Evolutionary conservation across 306 rosid genomes (phyloP).

Genomic region (Elaeagnus macrophylla): DNA sequence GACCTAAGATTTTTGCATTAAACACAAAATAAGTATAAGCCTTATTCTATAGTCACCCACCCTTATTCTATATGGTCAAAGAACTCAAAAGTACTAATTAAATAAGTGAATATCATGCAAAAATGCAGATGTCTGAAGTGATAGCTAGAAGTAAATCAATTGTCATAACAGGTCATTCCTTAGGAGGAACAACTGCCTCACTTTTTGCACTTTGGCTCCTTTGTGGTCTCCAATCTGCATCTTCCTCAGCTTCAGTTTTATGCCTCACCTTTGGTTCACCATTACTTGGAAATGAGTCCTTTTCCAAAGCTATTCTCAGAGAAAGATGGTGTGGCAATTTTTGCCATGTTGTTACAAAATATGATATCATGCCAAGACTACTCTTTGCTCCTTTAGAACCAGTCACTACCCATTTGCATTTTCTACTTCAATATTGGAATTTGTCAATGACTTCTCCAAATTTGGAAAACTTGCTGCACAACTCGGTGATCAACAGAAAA

Average conservation of each 20-base stretch:
- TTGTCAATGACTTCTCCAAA: constrained; percentile 38
- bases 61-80: too few relatives aligned
- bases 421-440: constrained; percentile 54
- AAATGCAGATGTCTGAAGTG: constrained; percentile 41
- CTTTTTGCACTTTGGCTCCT: constrained; percentile 71
- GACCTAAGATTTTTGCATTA: too few relatives aligned
- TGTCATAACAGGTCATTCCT: constrained; percentile 77
- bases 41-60: too few relatives aligned
- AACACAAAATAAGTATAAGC: too few relatives aligned
- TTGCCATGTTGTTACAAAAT: constrained; percentile 62
- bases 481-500: constrained; percentile 36
- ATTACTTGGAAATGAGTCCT: constrained; percentile 56
- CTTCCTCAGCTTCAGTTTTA: constrained; percentile 32
- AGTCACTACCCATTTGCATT: constrained; percentile 34
- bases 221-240: constrained; percentile 34
- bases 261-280: constrained; percentile 86
- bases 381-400: constrained; percentile 51
- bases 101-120: not conserved
- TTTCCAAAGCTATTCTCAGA: constrained; percentile 48
- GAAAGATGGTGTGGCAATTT: constrained; percentile 78
- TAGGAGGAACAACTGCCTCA: constrained; percentile 81
- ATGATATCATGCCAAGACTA: constrained; percentile 81
- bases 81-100: too few relatives aligned
- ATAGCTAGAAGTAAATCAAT: constrained; percentile 42
- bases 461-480: constrained; percentile 26